A percentile compares a stretch with the other conserved stretches of the same genome.
Evolutionary conservation across 2,329 filamentous ascomycete species (phyloP).

Genomic region (Zymoseptoria passerinii): DNA sequence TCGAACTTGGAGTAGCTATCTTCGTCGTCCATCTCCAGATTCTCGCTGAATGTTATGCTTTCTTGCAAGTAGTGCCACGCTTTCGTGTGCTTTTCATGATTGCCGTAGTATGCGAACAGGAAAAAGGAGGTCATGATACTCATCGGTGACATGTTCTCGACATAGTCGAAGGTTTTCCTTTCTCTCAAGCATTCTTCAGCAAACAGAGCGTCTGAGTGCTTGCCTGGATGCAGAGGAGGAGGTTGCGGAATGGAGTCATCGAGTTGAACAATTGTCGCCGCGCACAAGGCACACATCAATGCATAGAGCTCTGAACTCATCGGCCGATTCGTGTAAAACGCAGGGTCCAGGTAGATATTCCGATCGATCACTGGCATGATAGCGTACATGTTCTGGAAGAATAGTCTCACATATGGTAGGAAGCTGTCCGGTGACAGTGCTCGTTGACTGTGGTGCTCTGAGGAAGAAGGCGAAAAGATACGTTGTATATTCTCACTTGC

Average conservation of each 20-base stretch:
- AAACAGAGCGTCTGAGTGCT: conserved; percentile 25
- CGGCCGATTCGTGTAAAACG: conserved; percentile 18
- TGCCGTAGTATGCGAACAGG: conserved; percentile 30
- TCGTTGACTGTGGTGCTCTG: conserved; percentile 16
- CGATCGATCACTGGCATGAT: conserved; percentile 32
- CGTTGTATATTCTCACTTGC: conserved; percentile 16
- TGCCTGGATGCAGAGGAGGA: conserved; percentile 18
- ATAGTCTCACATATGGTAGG: conserved; percentile 28
- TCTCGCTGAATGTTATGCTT: conserved; percentile 28
- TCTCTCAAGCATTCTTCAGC: conserved; percentile 28
- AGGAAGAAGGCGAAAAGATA: conserved; percentile 15
- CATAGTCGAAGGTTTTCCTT: conserved; percentile 25
- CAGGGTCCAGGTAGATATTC: conserved; percentile 23
- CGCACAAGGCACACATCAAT: conserved; percentile 28
- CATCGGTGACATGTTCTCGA: conserved; percentile 22
- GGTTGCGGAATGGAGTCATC: conserved; percentile 27
- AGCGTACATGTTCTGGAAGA: conserved; percentile 30
- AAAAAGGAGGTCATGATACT: conserved; percentile 31
- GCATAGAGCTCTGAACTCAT: conserved; percentile 25
- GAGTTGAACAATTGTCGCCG: conserved; percentile 28
- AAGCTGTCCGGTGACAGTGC: conserved; percentile 22
- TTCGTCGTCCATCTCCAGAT: conserved; percentile 29
- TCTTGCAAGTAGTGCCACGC: conserved; percentile 32
- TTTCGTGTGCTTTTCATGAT: conserved; percentile 26
- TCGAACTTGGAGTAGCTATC: conserved; percentile 25